Evolutionary conservation across 305 asterid species (phyloP), one percentile per base, ranked within the genome.

Genomic region (Euphrasia arctica): DNA sequence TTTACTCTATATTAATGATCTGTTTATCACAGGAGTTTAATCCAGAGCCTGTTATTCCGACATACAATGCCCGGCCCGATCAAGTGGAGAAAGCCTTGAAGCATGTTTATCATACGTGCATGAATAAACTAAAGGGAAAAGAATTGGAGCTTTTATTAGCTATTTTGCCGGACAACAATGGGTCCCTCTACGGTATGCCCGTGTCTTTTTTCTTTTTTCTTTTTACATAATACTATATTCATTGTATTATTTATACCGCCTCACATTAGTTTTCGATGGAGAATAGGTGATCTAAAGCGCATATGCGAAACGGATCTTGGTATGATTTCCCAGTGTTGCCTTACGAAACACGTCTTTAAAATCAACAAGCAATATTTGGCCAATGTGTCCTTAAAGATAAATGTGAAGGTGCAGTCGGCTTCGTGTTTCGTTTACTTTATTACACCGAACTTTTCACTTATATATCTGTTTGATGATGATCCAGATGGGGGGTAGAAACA

Each of bases 301-400:
- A 94, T 94, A 70, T 94, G 99, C 63, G 98, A 94, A 83, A 91
- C 99, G 1, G 97, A 91, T 79, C 97, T 94, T 48, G 99, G 97
- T 60, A 50, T 91, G 70, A 87, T 94, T 75, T 79, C 99, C 72
- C 99, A 94, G 70, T 94, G 99, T 72, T 94, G 99, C 65, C 95
- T 90, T 49, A 90, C 99, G 0, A 94, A 94, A 66, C 96, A 94
- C 32, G 96, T 94, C 36, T 88, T 94, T 84, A 91, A 85, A 84
- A 85, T 91, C 84, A 94, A 83, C 82, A 88, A 87, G 77, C 99
- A 94, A 65, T 94, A 94, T 42, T 73, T 94, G 89, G 97, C 98
- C 14, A 94, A 94, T 62, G 98, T 94, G 12, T 90, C 99, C 68
- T 82, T 91, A 73, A 94, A 94, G 77, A 94, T 94, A 42, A 94